phyloP scores from a whole-genome alignment of 2,329 filamentous ascomycete species.

The Ceratocystis eucalypticola region DNA sequence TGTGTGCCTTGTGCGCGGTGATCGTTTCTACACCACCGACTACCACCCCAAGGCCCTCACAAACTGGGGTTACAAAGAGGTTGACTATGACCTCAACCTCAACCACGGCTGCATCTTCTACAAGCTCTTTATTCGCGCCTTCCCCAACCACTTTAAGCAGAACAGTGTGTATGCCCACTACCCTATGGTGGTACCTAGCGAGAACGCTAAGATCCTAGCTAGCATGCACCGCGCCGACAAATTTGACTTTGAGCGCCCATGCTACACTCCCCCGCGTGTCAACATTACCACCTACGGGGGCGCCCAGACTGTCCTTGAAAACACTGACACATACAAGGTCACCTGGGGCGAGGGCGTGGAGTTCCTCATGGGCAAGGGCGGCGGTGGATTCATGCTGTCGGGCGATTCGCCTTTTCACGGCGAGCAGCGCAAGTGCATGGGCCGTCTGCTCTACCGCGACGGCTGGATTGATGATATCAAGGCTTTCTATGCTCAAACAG shows the following conservation, averaged over 20 bases:
- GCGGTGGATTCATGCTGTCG: conserved; percentile 43
- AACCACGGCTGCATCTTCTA: conserved; percentile 77
- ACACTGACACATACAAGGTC: conserved; percentile 48
- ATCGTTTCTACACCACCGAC: conserved; percentile 67
- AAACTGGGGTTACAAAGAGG: conserved; percentile 72
- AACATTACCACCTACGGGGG: conserved; percentile 48
- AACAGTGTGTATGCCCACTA: conserved; percentile 75
- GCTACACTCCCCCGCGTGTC: conserved; percentile 35
- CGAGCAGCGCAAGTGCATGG: conserved; percentile 40
- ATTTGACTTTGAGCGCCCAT: conserved; percentile 56
- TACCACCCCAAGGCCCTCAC: conserved; percentile 62
- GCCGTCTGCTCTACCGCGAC: conserved; percentile 45
- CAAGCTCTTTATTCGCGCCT: conserved; percentile 63
- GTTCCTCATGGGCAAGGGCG: conserved; percentile 45
- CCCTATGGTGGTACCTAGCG: conserved; percentile 54
- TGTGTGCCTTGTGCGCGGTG: conserved; percentile 63
- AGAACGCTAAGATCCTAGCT: conserved; percentile 58
- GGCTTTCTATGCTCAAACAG: conserved; percentile 52
- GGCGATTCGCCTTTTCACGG: conserved; percentile 37
- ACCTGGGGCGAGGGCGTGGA: conserved; percentile 51
- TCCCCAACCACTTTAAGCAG: conserved; percentile 63
- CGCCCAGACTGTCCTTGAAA: conserved; percentile 47
- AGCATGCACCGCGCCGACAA: conserved; percentile 51
- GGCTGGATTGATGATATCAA: conserved; percentile 51
- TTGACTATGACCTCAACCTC: conserved; percentile 55